Percentiles rank a stretch among this genome's conserved stretches.
phyloP scores from a whole-genome alignment of 208 protist species.

The Acanthamoeba divionensis region DNA sequence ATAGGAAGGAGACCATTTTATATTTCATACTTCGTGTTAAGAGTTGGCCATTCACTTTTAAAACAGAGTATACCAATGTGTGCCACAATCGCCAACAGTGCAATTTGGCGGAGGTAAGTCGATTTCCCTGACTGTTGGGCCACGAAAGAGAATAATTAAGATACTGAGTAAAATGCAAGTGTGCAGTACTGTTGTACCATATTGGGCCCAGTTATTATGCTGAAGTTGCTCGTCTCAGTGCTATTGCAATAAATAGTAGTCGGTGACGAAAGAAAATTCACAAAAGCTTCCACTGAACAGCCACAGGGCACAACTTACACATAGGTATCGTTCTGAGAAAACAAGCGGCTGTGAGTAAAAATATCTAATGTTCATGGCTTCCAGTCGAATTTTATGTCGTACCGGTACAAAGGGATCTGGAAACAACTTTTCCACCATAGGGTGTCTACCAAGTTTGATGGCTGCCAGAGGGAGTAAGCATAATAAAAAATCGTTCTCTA shows the following conservation, averaged over 20 bases:
- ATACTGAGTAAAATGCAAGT: neutral
- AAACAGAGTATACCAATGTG: conserved; percentile 82
- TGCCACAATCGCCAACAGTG: conserved; percentile 86
- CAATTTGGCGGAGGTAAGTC: conserved; percentile 88
- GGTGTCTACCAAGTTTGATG: conserved; percentile 57
- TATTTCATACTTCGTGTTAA: neutral
- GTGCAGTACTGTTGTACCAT: conserved; percentile 59
- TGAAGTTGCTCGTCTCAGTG: conserved; percentile 68
- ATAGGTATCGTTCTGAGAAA: conserved; percentile 73
- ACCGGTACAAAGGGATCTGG: conserved; percentile 49
- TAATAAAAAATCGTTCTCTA: no score
- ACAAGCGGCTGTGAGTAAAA: neutral
- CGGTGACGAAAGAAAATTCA: no score
- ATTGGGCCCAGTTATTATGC: conserved; percentile 90
- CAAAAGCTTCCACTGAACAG: no score
- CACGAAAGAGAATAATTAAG: neutral
- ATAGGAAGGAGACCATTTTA: neutral
- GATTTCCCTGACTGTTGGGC: conserved; percentile 85
- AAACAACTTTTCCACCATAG: conserved; percentile 46
- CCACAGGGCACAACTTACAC: no score
- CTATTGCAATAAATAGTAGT: no score
- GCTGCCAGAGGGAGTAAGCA: no score
- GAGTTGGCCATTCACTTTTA: neutral
- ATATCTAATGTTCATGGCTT: neutral
- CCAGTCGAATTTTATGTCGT: neutral